A percentile compares a stretch with the other conserved stretches of the same genome.
phyloP scores from a whole-genome alignment of 305 asterid genomes.

The Fraxinus albicans region DNA sequence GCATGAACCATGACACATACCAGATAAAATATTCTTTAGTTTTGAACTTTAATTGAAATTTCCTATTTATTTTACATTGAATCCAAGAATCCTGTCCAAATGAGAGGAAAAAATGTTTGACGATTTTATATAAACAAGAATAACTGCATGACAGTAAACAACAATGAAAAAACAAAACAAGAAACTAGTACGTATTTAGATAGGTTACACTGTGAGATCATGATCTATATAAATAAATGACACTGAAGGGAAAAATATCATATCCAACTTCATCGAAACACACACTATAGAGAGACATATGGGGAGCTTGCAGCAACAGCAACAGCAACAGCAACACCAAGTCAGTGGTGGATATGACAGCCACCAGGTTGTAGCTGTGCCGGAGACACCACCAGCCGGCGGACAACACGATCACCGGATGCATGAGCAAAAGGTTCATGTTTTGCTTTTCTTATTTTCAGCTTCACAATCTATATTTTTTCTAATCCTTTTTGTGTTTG shows the following conservation, averaged over 20 bases:
- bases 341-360: slow-evolving; percentile 26
- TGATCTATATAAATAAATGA: slow-evolving; percentile 33
- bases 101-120: not conserved
- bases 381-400: slow-evolving; percentile 29
- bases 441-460: not conserved
- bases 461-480: not conserved
- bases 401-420: slow-evolving; percentile 22
- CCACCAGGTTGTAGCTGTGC: slow-evolving; percentile 37
- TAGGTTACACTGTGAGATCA: slow-evolving; percentile 8
- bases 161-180: not conserved
- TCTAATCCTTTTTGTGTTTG: not conserved
- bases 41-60: slow-evolving; percentile 11
- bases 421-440: slow-evolving; percentile 17
- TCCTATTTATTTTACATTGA: not conserved
- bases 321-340: not conserved
- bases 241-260: not conserved
- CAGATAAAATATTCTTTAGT: not conserved
- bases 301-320: slow-evolving; percentile 39
- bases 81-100: slow-evolving; percentile 19
- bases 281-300: not conserved
- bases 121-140: not conserved
- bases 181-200: not conserved
- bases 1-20: not conserved
- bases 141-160: not conserved
- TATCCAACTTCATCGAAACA: not conserved